A percentile compares a stretch with the other conserved stretches of the same genome.
phyloP scores from a whole-genome alignment of 192 early-diverging fungal genomes.

The Radiomyces spectabilis region DNA sequence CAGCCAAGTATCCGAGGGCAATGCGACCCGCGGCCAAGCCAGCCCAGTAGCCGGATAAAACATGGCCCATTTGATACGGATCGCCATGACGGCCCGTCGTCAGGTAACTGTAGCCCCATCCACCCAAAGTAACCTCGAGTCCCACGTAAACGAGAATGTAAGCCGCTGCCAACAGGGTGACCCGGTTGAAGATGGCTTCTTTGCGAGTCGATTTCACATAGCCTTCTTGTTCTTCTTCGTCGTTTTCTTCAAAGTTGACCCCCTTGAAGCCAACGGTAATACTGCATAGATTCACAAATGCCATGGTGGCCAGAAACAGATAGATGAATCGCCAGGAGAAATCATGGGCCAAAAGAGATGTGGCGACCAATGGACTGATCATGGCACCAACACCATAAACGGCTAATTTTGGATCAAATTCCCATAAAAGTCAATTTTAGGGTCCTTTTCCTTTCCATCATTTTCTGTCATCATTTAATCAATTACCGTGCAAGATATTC shows the following conservation, averaged over 20 bases:
- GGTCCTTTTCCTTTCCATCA: not conserved
- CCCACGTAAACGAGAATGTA: slow-evolving; percentile 30
- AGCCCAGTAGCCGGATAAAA: slow-evolving; percentile 27
- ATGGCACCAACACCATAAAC: slow-evolving; percentile 26
- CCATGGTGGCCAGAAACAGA: not conserved
- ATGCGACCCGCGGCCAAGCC: slow-evolving; percentile 25
- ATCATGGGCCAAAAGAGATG: slow-evolving; percentile 5
- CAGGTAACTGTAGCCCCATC: slow-evolving; percentile 27
- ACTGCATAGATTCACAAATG: no score
- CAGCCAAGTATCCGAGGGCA: slow-evolving; percentile 20
- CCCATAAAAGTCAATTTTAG: not conserved
- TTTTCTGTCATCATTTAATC: not conserved
- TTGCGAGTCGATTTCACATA: not conserved
- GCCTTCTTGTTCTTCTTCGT: not conserved
- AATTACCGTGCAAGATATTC: slow-evolving; percentile 28
- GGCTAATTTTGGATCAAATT: slow-evolving; percentile 10
- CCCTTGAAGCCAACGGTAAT: not conserved
- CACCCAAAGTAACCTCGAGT: slow-evolving; percentile 27
- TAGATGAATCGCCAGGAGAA: slow-evolving; percentile 17
- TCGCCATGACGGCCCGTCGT: slow-evolving; percentile 19
- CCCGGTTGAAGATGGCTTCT: slow-evolving; percentile 6
- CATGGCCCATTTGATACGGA: slow-evolving; percentile 8
- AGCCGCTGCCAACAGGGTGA: slow-evolving; percentile 17
- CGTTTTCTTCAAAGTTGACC: not conserved
- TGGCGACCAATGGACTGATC: slow-evolving; percentile 22